Evolutionary conservation across 805 yeast species (phyloP), one percentile per base, ranked within the genome.

Genomic region (Saturnispora serradocipensis): DNA sequence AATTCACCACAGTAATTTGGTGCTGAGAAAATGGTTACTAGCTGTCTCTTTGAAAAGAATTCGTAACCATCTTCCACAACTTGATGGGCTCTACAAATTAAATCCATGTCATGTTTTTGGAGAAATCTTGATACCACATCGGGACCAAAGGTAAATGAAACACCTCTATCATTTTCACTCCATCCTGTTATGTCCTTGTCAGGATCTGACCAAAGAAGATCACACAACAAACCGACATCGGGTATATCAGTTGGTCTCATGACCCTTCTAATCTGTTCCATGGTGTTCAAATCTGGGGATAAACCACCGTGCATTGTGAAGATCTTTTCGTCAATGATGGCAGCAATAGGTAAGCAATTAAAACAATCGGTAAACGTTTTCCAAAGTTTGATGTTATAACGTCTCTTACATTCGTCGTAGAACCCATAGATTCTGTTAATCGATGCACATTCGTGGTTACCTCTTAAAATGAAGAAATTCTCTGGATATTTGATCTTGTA

Each of bases 211-310:
- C 99, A 91, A 63, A 91, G 78, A 69, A 91, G 77, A 71, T 91
- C 99, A 75, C 97, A 91, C 63, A 91, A 78, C 63, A 91, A 79
- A 27, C 99, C 99, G 55, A 89, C 96, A 70, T 91, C 99, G 51
- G 99, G 99, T 61, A 91, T 89, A 76, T 91, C 99, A 40, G 99
- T 91, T 59, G 99, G 99, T 74, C 99, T 85, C 98, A 90, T 91
- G 56, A 91, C 96, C 68, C 97, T 83, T 76, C 98, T 86, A 66
- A 91, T 93, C 72, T 91, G 98, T 69, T 93, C 98, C 98, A 91
- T 91, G 55, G 95, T 81, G 74, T 90, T 93, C 68, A 91, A 80
- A 73, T 91, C 98, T 46, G 99, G 99, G 43, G 96, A 86, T 63
- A 91, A 77, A 56, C 99, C 99, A 65, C 99, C 99, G 72, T 91